phyloP scores from a whole-genome alignment of 208 protist genomes.

The Trypanosoma vivax region DNA sequence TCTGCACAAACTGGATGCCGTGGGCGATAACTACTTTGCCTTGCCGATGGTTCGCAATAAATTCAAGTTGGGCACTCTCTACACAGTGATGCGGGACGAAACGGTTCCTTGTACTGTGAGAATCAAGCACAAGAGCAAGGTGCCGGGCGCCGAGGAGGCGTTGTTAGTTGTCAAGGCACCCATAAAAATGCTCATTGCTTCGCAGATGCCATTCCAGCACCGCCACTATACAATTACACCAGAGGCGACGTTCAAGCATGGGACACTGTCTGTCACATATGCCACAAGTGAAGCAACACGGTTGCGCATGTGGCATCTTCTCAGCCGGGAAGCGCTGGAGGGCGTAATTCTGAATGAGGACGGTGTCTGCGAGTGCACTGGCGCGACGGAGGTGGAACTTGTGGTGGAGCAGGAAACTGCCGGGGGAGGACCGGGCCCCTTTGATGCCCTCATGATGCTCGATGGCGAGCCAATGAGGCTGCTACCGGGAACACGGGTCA shows the following conservation, averaged over 20 bases:
- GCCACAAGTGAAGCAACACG: slow-evolving; percentile 46
- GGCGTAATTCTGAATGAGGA: slow-evolving; percentile 67
- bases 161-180: slow-evolving; percentile 8
- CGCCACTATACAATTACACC: slow-evolving; percentile 66
- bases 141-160: no score
- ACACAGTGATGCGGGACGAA: slow-evolving; percentile 37
- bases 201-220: slow-evolving; percentile 74
- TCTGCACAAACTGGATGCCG: slow-evolving; percentile 30
- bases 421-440: background rate
- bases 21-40: slow-evolving; percentile 55
- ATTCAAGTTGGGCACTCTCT: slow-evolving; percentile 37
- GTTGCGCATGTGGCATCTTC: slow-evolving; percentile 70
- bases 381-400: slow-evolving; percentile 30
- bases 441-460: slow-evolving; percentile 31
- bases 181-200: slow-evolving; percentile 50
- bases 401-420: slow-evolving; percentile 13
- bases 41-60: slow-evolving; percentile 32
- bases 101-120: slow-evolving; percentile 20
- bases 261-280: slow-evolving; percentile 37
- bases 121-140: no score
- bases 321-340: slow-evolving; percentile 57
- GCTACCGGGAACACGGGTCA: slow-evolving; percentile 31
- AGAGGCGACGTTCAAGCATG: slow-evolving; percentile 35
- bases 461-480: slow-evolving; percentile 57
- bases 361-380: slow-evolving; percentile 50